These are phyloP conservation scores for Teunomyces tritomae DNA, from an alignment of 805 yeast genomes.

Conservation along the genomic window DNA sequence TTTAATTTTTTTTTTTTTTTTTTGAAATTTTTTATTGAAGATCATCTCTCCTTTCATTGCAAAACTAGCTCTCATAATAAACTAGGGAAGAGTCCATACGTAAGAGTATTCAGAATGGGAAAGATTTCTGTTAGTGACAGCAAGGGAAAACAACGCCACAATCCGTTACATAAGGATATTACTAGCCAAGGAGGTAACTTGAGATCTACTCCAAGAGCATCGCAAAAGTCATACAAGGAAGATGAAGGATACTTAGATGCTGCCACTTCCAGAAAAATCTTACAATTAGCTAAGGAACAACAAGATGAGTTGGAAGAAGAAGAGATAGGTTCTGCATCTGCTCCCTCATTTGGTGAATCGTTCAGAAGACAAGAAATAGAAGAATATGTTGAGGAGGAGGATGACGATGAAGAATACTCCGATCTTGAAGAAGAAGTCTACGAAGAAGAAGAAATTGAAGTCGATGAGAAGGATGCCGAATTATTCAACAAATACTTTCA, in stretches of 20 bases:
- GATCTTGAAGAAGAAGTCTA: conserved; percentile 51
- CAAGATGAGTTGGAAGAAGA: conserved; percentile 77
- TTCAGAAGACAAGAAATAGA: conserved; percentile 19
- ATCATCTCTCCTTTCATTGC: conserved; percentile 6
- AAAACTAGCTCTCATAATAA: background rate
- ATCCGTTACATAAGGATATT: conserved; percentile 76
- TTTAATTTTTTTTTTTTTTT: conserved; percentile 2
- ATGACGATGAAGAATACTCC: conserved; percentile 51
- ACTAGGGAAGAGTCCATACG: background rate
- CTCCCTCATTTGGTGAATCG: conserved; percentile 21
- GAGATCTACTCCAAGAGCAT: conserved; percentile 40
- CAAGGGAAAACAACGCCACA: conserved; percentile 67
- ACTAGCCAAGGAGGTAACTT: conserved; percentile 73
- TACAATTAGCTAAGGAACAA: conserved; percentile 88
- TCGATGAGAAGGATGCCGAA: conserved; percentile 80
- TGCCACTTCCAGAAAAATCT: conserved; percentile 74
- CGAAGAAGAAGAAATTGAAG: conserved; percentile 60
- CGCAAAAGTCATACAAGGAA: conserved; percentile 25
- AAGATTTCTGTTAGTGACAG: conserved; percentile 52
- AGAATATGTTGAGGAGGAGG: conserved; percentile 38
- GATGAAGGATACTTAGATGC: conserved; percentile 67
- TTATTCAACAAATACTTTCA: conserved; percentile 77
- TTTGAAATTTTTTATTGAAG: conserved; percentile 3
- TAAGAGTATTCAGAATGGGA: conserved; percentile 49
- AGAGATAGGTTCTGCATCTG: conserved; percentile 47